A percentile compares a stretch with the other conserved stretches of the same genome.
These are phyloP conservation scores for Curvularia verruculosa DNA, from an alignment of 2,329 filamentous ascomycete genomes.

Conservation along the genomic window DNA sequence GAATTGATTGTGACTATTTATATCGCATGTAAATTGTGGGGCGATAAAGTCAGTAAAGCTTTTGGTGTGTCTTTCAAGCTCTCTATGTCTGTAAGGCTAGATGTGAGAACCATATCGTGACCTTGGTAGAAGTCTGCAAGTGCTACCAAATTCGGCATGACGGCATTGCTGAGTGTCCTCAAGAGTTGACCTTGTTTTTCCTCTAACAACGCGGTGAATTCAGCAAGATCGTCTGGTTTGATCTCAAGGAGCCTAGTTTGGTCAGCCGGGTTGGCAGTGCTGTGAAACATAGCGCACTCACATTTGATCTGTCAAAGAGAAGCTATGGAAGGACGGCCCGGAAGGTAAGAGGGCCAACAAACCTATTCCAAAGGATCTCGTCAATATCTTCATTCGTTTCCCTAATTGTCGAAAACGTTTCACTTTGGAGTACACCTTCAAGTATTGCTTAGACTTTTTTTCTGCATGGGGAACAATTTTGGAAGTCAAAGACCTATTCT, in stretches of 20 bases:
- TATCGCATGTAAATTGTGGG: background rate
- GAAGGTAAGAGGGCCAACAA: slow-evolving; percentile 11
- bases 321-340: slow-evolving; percentile 5
- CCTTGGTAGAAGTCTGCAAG: background rate
- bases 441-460: background rate
- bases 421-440: background rate
- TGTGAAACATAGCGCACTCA: slow-evolving; percentile 2
- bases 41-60: background rate
- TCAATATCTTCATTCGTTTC: slow-evolving; percentile 6
- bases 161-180: background rate
- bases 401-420: slow-evolving; percentile 1
- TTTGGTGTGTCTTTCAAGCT: slow-evolving; percentile 1
- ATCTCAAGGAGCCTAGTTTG: background rate
- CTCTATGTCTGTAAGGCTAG: background rate
- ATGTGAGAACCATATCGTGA: background rate
- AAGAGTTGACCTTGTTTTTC: background rate
- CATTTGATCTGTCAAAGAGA: slow-evolving; percentile 11
- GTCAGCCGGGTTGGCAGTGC: background rate
- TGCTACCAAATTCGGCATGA: background rate
- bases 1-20: background rate
- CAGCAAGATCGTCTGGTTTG: background rate
- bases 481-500: background rate
- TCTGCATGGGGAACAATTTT: slow-evolving; percentile 1
- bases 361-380: slow-evolving; percentile 6
- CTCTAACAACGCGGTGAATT: background rate